Base-by-base conservation (phyloP, 1,284 basidiomycete genomes). In the Puccinia coronata region DNA sequence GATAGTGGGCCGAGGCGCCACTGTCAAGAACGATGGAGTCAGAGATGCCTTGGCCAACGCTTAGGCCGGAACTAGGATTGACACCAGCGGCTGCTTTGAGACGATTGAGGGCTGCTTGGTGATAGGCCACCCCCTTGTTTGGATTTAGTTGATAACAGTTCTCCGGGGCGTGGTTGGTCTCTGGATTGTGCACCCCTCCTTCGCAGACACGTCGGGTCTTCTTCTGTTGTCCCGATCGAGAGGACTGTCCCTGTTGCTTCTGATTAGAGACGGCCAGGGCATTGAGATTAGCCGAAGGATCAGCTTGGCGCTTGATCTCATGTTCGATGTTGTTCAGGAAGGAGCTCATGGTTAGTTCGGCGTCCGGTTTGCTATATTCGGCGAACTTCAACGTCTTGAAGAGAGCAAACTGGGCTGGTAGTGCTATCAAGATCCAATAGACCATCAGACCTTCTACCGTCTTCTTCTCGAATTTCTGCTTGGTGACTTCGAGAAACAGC, bases 101-200 rank as follows among this genome's bases (percentile, higher is more conserved):
- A 1, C n/a, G 11, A 3, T 70, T 43, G 1, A 70, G n/a, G 6
- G 43, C 67, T 1, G 67, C 67, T 49, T 70, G 41, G 34, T 70
- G 67, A 31, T 70, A 70, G 6, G 67, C 43, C 2, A 23, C 20
- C 5, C 39, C 65, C 23, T 28, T 6, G 1, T 69, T 23, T 20
- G 65, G 65, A 47, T 69, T 36, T 16, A 70, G 47, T 16, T 70
- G 67, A 34, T 43, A 31, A 16, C 41, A 70, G 47, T 70, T 70
- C 16, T 70, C 36, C 8, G 67, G n/a, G 0, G 67, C 2, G n/a
- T 70, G 67, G 31, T 28, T 49, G 43, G 67, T 49, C 6, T 47
- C 43, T 1, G 67, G 67, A 43, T 51, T 49, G 47, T 70, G 67
- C 23, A 70, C 67, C 9, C 67, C 67, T 23, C 49, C 34, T 25